Evolutionary conservation across 495 filamentous ascomycete species (phyloP).

Genomic region (Penicillium goetzii): DNA sequence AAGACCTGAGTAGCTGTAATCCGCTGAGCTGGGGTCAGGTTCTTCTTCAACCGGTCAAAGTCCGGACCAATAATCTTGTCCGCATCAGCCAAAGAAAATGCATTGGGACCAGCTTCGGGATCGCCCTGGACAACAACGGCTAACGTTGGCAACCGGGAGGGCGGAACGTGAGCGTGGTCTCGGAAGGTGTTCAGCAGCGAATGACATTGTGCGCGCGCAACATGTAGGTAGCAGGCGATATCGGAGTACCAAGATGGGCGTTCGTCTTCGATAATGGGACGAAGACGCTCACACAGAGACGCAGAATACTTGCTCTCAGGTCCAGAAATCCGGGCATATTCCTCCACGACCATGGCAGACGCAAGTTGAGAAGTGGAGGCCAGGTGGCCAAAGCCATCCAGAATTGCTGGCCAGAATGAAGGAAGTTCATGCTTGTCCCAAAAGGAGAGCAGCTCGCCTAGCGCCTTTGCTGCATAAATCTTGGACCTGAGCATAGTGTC

Average conservation of each 20-base stretch:
- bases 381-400: constrained; percentile 66
- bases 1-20: constrained; percentile 76
- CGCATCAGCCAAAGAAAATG: constrained; percentile 85
- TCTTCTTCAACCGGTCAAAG: constrained; percentile 84
- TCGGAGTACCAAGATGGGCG: constrained; percentile 84
- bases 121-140: constrained; percentile 94
- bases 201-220: constrained; percentile 87
- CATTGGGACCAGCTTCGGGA: constrained; percentile 80
- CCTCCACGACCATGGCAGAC: constrained; percentile 83
- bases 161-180: constrained; percentile 77
- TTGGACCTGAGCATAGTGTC: constrained; percentile 88
- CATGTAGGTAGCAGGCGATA: constrained; percentile 82
- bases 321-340: constrained; percentile 65
- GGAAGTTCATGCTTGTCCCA: constrained; percentile 51
- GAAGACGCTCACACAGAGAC: constrained; percentile 63
- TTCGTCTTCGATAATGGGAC: constrained; percentile 74
- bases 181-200: constrained; percentile 87
- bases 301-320: constrained; percentile 49
- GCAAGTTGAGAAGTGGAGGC: constrained; percentile 85
- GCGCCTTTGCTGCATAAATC: constrained; percentile 79
- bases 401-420: constrained; percentile 52
- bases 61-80: constrained; percentile 82
- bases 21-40: constrained; percentile 79
- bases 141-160: constrained; percentile 72
- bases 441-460: constrained; percentile 60